Conservation (phyloP, 106 monocot genomes). For the Alisma plantagoaquatica region DNA sequence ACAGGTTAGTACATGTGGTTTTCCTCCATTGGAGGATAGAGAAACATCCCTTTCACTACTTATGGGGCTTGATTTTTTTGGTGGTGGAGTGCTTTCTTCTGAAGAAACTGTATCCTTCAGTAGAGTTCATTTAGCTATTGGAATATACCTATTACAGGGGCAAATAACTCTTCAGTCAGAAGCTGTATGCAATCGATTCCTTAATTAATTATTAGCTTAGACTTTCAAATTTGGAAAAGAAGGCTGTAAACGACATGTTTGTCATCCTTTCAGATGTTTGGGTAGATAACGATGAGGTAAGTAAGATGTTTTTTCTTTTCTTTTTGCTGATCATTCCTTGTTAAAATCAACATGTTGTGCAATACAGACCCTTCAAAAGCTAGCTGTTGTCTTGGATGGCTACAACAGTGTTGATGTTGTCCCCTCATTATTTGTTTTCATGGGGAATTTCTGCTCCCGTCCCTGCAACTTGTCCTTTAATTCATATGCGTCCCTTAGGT, state of each 20-base stretch:
- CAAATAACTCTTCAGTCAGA: neutral
- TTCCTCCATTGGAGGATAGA: conserved; percentile 94
- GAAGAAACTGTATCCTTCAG: conserved; percentile 74
- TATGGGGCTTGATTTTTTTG: conserved; percentile 94
- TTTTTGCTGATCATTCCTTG: neutral
- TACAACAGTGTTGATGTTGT: conserved; percentile 88
- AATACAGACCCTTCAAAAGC: conserved; percentile 86
- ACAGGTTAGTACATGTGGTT: conserved; percentile 94
- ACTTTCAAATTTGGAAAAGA: conserved; percentile 65
- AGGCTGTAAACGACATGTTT: conserved; percentile 97
- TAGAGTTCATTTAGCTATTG: neutral
- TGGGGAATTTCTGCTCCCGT: conserved; percentile 92
- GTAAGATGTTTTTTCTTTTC: conserved; percentile 1
- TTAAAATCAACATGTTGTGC: conserved; percentile 3
- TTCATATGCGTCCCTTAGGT: conserved; percentile 82
- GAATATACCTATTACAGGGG: neutral
- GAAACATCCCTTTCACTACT: conserved; percentile 58
- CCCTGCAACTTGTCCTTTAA: conserved; percentile 91
- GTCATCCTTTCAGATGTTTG: conserved; percentile 97
- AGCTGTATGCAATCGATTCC: conserved; percentile 1
- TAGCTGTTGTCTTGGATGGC: conserved; percentile 74
- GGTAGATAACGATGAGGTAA: conserved; percentile 91
- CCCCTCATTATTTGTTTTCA: conserved; percentile 91
- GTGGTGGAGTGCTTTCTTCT: conserved; percentile 56
- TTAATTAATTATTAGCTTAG: conserved; percentile 40